Evolutionary conservation across 768 basidiomycete species (phyloP), one percentile per base, ranked within the genome.

Genomic region (Mycena galericulata): DNA sequence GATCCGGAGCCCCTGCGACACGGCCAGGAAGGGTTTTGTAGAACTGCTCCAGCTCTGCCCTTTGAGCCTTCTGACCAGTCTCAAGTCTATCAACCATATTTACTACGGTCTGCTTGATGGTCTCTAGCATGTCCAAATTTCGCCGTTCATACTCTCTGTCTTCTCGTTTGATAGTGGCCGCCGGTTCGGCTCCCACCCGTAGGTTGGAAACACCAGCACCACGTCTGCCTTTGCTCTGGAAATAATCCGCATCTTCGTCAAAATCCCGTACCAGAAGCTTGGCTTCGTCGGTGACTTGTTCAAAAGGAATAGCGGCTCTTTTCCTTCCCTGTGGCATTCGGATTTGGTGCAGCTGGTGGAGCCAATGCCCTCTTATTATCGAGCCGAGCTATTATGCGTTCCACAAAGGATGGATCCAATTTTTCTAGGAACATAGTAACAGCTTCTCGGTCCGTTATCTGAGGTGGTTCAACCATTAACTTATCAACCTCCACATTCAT

Each of bases 1-100:
- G 20, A 27, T 62, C 62, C 0, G 50, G 14, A 12, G 62, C 49
- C 12, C 62, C 62, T 2, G 50, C 32, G 0, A 54, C 5, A 14
- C 8, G 1, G 15, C 62, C 50, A 4, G 50, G 62, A 2, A 62
- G 9, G 10, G 50, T 20, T 20, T 62, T 62, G 22, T 62, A 62
- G 22, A 62, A 62, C 40, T 51, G 32, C 11, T 53, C 38, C 2
- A 62, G 24, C 11, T 62, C 62, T 15, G 24, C 50, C 36, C 36
- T 27, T 12, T 62, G 32, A 10, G 51, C 51, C 29, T 53, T 40
- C 11, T 53, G 38, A 11, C 12, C 7, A 2, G 26, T 24, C 6
- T 54, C 62, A 5, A 63, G 7, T 1, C 29, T 15, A 18, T 46
- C 53, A 26, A 53, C 32, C 62, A 63, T 63, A 34, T 47, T 54